Conservation (phyloP, 2,329 filamentous ascomycete genomes). For the Fusarium foetens region DNA sequence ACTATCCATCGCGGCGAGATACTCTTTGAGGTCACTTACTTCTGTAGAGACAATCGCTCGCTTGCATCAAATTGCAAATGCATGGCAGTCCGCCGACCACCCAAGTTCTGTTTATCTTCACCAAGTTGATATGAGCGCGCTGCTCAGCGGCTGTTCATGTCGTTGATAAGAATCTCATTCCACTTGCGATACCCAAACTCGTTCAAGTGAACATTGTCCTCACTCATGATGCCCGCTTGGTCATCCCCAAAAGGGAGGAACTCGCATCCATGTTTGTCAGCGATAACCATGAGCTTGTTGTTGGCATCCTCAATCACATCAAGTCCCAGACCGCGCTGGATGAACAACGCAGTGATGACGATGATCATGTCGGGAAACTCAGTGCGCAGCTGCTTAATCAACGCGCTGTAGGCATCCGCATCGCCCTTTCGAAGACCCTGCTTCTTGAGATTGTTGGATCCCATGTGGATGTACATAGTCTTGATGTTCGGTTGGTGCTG, state of each 20-base stretch:
- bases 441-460: slow-evolving; percentile 6
- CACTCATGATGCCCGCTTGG: background rate
- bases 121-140: accelerated
- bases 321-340: background rate
- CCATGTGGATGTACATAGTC: slow-evolving; percentile 16
- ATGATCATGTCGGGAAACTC: background rate
- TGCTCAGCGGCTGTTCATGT: background rate
- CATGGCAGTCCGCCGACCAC: background rate
- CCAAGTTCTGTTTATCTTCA: accelerated
- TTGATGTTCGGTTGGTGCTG: background rate
- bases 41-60: accelerated
- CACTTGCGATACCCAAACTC: background rate
- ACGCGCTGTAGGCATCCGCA: accelerated
- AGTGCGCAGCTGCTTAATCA: background rate
- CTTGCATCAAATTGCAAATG: background rate
- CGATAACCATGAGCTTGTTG: background rate
- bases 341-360: background rate
- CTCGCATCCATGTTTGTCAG: background rate
- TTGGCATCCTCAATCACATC: background rate
- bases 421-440: background rate
- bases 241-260: background rate
- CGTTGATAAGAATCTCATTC: background rate
- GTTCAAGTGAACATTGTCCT: slow-evolving; percentile 16
- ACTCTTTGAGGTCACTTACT: background rate
- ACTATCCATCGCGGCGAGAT: accelerated